Percentiles rank a stretch among this genome's conserved stretches.
These are phyloP conservation scores for Ilex aquifolium DNA, from an alignment of 257 asterid species.

Conservation along the genomic window DNA sequence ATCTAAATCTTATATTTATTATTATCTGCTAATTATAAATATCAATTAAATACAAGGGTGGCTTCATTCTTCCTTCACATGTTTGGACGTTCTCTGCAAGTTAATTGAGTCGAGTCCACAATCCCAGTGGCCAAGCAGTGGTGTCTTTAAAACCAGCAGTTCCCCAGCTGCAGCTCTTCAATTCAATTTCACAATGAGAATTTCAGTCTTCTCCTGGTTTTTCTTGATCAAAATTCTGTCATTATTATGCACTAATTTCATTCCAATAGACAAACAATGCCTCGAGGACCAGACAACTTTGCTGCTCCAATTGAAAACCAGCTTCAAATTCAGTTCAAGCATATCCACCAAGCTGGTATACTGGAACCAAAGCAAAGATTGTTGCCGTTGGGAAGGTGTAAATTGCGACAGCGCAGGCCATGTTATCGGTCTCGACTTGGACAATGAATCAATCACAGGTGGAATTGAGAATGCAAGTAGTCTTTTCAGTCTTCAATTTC, in stretches of 20 bases:
- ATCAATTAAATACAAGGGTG: no score
- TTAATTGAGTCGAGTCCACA: no score
- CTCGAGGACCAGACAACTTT: slow-evolving; percentile 30
- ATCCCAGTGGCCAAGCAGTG: no score
- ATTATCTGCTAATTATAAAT: no score
- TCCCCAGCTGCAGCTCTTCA: no score
- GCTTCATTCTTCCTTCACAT: no score
- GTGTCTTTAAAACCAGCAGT: no score
- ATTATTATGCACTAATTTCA: neutral
- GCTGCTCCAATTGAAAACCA: slow-evolving; percentile 34
- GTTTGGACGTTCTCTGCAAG: no score
- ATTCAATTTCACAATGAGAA: slow-evolving; percentile 16
- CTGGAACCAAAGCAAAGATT: slow-evolving; percentile 38
- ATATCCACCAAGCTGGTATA: slow-evolving; percentile 37
- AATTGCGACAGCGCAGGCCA: neutral
- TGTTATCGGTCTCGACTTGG: neutral
- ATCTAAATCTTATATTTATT: no score
- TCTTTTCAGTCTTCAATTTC: neutral
- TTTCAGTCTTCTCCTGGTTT: slow-evolving; percentile 5
- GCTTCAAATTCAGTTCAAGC: slow-evolving; percentile 45
- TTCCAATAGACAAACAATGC: slow-evolving; percentile 28
- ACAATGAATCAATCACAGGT: neutral
- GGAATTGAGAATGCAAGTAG: neutral
- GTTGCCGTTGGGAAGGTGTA: slow-evolving; percentile 24
- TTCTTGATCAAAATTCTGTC: neutral